A percentile compares a stretch with the other conserved stretches of the same genome.
Evolutionary conservation across 2,329 filamentous ascomycete species (phyloP).

Genomic region (Stagonosporopsis chrysanthemi): DNA sequence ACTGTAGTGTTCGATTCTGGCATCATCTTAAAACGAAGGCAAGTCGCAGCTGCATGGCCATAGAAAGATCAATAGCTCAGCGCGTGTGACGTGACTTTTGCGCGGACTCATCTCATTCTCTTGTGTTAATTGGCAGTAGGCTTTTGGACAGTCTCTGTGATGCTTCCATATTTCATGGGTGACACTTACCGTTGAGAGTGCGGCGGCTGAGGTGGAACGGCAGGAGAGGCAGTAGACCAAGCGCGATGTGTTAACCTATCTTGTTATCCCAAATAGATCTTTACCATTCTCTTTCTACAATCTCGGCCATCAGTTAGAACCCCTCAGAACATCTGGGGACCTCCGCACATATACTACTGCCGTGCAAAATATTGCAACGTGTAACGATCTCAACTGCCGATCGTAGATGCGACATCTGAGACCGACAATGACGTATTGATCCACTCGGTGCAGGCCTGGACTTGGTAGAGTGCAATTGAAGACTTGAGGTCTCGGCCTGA

Average conservation of each 20-base stretch:
- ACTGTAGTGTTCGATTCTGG: neutral
- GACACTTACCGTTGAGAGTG: too few species aligned
- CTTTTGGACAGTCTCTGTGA: too few species aligned
- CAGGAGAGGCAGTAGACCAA: too few species aligned
- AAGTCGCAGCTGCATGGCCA: neutral
- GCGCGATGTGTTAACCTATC: neutral
- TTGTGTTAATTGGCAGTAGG: too few species aligned
- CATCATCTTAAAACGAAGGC: neutral
- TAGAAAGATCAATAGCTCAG: neutral
- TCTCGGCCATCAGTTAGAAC: neutral
- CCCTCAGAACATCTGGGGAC: neutral
- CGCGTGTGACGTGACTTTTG: too few species aligned
- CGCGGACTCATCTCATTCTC: too few species aligned
- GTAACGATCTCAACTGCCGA: conserved; percentile 7
- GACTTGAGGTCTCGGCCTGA: neutral
- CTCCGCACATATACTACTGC: neutral
- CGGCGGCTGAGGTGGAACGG: too few species aligned
- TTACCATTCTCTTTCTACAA: neutral
- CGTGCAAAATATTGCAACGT: neutral
- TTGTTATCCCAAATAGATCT: neutral
- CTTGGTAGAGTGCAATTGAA: neutral
- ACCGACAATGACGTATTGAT: conserved; percentile 15
- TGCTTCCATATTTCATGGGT: too few species aligned
- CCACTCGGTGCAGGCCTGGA: conserved; percentile 2
- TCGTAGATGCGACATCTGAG: neutral